phyloP scores from a whole-genome alignment of 163 green algal species.

The Chlamydomonas reinhardtii region DNA sequence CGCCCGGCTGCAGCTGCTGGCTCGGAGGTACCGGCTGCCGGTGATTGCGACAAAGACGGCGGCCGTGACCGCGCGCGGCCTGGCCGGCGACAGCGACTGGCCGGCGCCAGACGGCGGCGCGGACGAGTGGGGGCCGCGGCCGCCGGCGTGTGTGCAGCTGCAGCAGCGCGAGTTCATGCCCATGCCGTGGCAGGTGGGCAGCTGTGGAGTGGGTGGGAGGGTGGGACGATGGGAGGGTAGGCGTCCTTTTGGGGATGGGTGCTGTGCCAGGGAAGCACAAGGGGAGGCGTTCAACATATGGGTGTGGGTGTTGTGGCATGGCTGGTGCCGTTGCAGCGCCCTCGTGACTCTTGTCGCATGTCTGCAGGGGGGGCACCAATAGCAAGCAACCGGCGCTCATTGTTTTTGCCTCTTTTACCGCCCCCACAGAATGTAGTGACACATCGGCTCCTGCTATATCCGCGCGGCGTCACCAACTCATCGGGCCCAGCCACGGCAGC shows the following conservation, averaged over 20 bases:
- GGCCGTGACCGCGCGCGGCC: conserved; percentile 23
- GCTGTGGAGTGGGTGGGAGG: too few species aligned
- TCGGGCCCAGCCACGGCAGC: too few species aligned
- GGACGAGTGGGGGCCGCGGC: neutral
- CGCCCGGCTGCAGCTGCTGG: conserved; percentile 5
- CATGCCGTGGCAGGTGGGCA: conserved; percentile 39
- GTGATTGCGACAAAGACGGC: conserved; percentile 35
- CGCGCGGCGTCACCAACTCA: neutral
- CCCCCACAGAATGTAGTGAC: conserved; percentile 27
- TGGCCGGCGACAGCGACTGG: neutral
- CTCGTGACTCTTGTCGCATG: too few species aligned
- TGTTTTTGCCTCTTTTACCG: neutral
- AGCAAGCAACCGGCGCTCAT: too few species aligned
- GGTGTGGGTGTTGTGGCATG: neutral
- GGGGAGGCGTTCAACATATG: too few species aligned
- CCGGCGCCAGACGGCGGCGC: neutral
- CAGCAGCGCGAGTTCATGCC: conserved; percentile 46
- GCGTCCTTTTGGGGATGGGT: too few species aligned
- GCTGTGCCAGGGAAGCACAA: neutral
- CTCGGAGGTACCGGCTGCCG: conserved; percentile 5
- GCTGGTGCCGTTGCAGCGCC: too few species aligned
- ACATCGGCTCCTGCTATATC: conserved; percentile 31
- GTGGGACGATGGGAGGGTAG: too few species aligned
- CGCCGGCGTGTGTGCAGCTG: conserved; percentile 4
- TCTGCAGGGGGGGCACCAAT: too few species aligned